A percentile compares a stretch with the other conserved stretches of the same genome.
Conservation (phyloP, 1,284 basidiomycete species). For the Cryptococcus sp. region DNA sequence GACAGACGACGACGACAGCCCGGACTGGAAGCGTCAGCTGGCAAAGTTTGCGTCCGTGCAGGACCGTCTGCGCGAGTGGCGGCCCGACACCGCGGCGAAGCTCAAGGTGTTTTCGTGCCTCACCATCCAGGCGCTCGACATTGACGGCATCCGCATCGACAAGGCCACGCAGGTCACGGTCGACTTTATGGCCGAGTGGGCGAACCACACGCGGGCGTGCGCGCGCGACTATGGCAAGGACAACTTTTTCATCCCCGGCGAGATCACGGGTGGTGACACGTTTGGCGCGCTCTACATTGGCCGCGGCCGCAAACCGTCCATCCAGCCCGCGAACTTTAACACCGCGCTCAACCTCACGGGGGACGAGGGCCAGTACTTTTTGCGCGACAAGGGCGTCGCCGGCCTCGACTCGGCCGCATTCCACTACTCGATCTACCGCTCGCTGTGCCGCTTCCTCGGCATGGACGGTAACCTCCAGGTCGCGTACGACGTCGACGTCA, state of each 20-base stretch:
- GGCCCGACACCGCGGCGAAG: slow-evolving; percentile 67
- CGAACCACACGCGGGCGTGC: slow-evolving; percentile 66
- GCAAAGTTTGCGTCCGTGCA: slow-evolving; percentile 92
- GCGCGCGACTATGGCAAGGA: slow-evolving; percentile 67
- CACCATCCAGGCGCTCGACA: slow-evolving; percentile 75
- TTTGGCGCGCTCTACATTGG: slow-evolving; percentile 83
- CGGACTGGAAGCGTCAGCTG: slow-evolving; percentile 74
- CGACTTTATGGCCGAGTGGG: slow-evolving; percentile 72
- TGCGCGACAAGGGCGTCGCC: slow-evolving; percentile 62
- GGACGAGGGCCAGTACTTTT: slow-evolving; percentile 66
- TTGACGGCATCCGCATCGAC: slow-evolving; percentile 90
- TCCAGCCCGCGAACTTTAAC: slow-evolving; percentile 59
- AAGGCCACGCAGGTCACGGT: slow-evolving; percentile 88
- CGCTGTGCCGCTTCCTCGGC: slow-evolving; percentile 75
- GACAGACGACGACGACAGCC: slow-evolving; percentile 28
- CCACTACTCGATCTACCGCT: slow-evolving; percentile 87
- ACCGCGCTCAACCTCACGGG: slow-evolving; percentile 59
- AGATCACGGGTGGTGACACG: slow-evolving; percentile 89
- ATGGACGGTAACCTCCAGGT: slow-evolving; percentile 90
- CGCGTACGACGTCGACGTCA: slow-evolving; percentile 72
- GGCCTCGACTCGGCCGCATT: slow-evolving; percentile 76
- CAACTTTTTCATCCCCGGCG: slow-evolving; percentile 85
- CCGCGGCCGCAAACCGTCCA: slow-evolving; percentile 71
- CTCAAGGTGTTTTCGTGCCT: slow-evolving; percentile 76
- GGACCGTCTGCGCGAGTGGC: slow-evolving; percentile 88